Percentiles rank a stretch among this genome's conserved stretches.
phyloP scores from a whole-genome alignment of 306 rosid genomes.

The Acmispon strigosus region DNA sequence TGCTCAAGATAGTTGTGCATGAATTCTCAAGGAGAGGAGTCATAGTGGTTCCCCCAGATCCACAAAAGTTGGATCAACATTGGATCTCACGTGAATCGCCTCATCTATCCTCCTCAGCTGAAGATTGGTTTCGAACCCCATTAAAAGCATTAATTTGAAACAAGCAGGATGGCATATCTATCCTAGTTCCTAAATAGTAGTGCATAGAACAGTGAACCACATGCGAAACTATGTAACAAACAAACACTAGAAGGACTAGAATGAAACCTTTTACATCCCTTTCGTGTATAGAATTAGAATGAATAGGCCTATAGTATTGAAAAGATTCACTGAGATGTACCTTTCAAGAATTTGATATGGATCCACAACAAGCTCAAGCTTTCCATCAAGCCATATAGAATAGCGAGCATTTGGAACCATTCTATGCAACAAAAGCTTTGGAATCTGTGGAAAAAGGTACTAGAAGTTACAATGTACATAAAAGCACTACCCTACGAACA shows the following conservation, averaged over 20 bases:
- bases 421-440: constrained; percentile 88
- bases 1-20: no score
- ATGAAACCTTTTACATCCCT: background rate
- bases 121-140: no score
- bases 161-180: background rate
- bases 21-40: no score
- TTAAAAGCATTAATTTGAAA: background rate
- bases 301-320: constrained; percentile 6
- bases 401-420: constrained; percentile 84
- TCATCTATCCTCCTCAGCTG: no score
- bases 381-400: constrained; percentile 92
- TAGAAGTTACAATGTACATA: constrained; percentile 15
- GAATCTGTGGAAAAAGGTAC: constrained; percentile 55
- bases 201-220: background rate
- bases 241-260: background rate
- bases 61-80: no score
- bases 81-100: no score
- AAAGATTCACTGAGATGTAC: constrained; percentile 30
- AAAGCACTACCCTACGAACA: background rate
- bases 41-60: no score
- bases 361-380: constrained; percentile 90
- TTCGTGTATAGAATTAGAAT: background rate
- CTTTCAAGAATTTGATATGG: constrained; percentile 90
- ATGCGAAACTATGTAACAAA: background rate
- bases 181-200: background rate